These are phyloP conservation scores for Trichophyton schoenleinii DNA, from an alignment of 2,329 filamentous ascomycete species.

Conservation along the genomic window DNA sequence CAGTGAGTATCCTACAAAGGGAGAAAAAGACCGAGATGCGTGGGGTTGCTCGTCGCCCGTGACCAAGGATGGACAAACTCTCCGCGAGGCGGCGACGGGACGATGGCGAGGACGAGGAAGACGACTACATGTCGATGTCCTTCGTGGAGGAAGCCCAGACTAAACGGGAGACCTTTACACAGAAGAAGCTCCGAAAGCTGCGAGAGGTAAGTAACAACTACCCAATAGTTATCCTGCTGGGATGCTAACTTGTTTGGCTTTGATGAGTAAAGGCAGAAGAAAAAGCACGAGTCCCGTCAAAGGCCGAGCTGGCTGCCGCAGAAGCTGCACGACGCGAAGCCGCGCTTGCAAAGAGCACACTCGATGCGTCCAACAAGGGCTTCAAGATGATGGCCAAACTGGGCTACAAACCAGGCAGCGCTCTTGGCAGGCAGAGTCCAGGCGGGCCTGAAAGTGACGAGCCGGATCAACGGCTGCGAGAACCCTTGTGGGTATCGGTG, in stretches of 20 bases:
- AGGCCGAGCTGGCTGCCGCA: conserved; percentile 66
- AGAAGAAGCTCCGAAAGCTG: conserved; percentile 44
- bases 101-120: conserved; percentile 53
- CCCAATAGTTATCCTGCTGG: too few relatives aligned
- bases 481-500: conserved; percentile 63
- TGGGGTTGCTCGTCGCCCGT: background rate
- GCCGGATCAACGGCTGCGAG: conserved; percentile 37
- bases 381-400: conserved; percentile 95
- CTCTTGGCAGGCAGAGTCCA: conserved; percentile 53
- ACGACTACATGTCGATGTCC: conserved; percentile 96
- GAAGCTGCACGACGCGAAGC: conserved; percentile 60
- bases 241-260: conserved; percentile 16
- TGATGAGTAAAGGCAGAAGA: conserved; percentile 45
- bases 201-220: conserved; percentile 30
- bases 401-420: conserved; percentile 67
- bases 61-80: background rate
- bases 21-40: background rate
- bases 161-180: conserved; percentile 50
- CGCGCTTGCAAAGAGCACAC: conserved; percentile 60
- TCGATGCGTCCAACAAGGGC: conserved; percentile 68
- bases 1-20: too few relatives aligned
- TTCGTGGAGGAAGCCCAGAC: conserved; percentile 52
- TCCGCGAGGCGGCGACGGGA: background rate
- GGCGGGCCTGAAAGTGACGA: conserved; percentile 16
- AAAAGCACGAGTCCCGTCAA: conserved; percentile 56